phyloP scores from a whole-genome alignment of 169 alveolate species.

The Eimeria tenella region DNA sequence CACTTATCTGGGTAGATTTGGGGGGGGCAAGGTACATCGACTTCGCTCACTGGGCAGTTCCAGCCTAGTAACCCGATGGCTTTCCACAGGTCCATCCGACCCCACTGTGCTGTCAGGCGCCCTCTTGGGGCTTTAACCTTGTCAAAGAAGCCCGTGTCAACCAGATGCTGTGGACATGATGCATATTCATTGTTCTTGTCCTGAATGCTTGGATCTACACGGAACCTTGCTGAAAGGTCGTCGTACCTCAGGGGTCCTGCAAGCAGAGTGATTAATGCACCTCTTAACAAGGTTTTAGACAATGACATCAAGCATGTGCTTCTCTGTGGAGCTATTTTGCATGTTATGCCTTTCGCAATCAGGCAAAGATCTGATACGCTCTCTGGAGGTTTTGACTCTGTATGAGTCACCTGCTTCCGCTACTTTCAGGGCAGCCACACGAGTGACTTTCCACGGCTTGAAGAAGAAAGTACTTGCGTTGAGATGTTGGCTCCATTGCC shows the following conservation, averaged over 20 bases:
- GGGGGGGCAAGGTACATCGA: constrained; percentile 40
- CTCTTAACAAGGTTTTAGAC: too few species aligned
- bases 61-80: constrained; percentile 6
- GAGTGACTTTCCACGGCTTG: constrained; percentile 72
- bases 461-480: constrained; percentile 56
- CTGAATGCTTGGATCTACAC: constrained; percentile 40
- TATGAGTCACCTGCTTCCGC: constrained; percentile 50
- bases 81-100: constrained; percentile 23
- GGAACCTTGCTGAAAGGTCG: constrained; percentile 33
- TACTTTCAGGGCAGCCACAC: constrained; percentile 24
- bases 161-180: constrained; percentile 40
- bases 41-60: constrained; percentile 52
- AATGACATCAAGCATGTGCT: too few species aligned
- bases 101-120: constrained; percentile 54
- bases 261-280: neutral
- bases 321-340: too few species aligned
- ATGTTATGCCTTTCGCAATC: too few species aligned
- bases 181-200: neutral
- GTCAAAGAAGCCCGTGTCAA: constrained; percentile 36
- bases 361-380: too few species aligned
- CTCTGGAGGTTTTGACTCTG: neutral
- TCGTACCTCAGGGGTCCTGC: constrained; percentile 64
- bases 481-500: constrained; percentile 68
- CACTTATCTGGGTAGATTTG: constrained; percentile 41
- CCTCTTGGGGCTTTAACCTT: constrained; percentile 41